Evolutionary conservation across 495 filamentous ascomycete genomes (phyloP).

Genomic region (Daldinia concentrica): DNA sequence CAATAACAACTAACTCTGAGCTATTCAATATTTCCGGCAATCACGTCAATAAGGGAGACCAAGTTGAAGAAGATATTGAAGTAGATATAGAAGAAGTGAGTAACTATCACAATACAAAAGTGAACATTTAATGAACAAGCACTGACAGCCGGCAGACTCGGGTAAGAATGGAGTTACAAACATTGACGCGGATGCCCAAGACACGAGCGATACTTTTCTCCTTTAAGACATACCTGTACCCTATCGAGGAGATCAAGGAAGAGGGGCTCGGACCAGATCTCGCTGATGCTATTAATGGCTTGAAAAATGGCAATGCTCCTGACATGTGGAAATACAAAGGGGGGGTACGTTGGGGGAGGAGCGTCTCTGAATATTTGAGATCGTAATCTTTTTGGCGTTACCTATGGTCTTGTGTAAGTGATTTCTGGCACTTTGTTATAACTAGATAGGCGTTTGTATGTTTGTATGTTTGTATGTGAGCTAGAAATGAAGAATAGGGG

Average conservation of each 20-base stretch:
- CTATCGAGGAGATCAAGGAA: conserved; percentile 70
- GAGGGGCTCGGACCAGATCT: conserved; percentile 73
- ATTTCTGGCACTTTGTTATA: too few species aligned
- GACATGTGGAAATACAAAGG: conserved; percentile 76
- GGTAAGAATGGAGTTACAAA: conserved; percentile 79
- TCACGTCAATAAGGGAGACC: conserved; percentile 57
- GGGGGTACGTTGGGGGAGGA: conserved; percentile 71
- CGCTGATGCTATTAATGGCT: conserved; percentile 75
- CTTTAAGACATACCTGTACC: conserved; percentile 84
- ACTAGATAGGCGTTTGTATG: too few species aligned
- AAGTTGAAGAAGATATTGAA: conserved; percentile 54
- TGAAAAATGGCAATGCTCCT: conserved; percentile 73
- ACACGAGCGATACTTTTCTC: conserved; percentile 75
- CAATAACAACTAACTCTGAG: conserved; percentile 63
- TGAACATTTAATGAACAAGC: background rate
- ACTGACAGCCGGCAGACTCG: conserved; percentile 51
- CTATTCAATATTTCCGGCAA: conserved; percentile 66
- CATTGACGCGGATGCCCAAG: conserved; percentile 73
- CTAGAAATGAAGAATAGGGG: background rate
- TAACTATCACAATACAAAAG: background rate
- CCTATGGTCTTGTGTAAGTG: background rate
- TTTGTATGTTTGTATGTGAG: too few species aligned
- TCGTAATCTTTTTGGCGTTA: conserved; percentile 28
- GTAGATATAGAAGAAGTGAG: conserved; percentile 61
- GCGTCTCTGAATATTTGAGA: conserved; percentile 67